Conservation (phyloP, 2,329 filamentous ascomycete species). For the Epichloe uncinata region DNA sequence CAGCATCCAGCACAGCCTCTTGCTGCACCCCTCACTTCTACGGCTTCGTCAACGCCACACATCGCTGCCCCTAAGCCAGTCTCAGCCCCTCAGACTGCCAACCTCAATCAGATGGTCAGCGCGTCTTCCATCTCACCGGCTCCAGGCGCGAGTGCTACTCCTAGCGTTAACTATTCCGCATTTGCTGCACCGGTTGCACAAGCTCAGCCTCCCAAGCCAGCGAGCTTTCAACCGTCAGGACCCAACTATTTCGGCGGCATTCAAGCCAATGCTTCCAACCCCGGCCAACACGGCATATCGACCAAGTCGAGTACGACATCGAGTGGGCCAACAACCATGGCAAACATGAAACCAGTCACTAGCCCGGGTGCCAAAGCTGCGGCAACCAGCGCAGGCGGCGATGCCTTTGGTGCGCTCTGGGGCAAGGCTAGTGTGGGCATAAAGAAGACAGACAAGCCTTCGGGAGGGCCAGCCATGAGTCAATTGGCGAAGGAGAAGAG, state of each 20-base stretch:
- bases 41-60: constrained; percentile 44
- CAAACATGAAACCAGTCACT: constrained; percentile 34
- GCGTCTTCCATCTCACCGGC: constrained; percentile 73
- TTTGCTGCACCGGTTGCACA: constrained; percentile 31
- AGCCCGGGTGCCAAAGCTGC: constrained; percentile 37
- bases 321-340: constrained; percentile 24
- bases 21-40: constrained; percentile 34
- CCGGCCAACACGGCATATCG: constrained; percentile 18
- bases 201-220: constrained; percentile 38
- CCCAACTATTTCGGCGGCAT: constrained; percentile 97
- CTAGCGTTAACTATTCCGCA: constrained; percentile 50
- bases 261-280: constrained; percentile 23
- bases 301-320: constrained; percentile 22
- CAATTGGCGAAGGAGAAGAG: constrained; percentile 98
- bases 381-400: constrained; percentile 48
- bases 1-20: constrained; percentile 34
- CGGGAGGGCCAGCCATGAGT: constrained; percentile 64
- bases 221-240: constrained; percentile 59
- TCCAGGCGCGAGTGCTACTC: constrained; percentile 39
- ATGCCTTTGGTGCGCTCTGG: constrained; percentile 86
- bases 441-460: constrained; percentile 55
- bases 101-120: constrained; percentile 65
- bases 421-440: constrained; percentile 59
- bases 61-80: constrained; percentile 76
- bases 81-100: constrained; percentile 64